Percentiles rank a stretch among this genome's conserved stretches.
Evolutionary conservation across 177 flowering plant species (phyloP).

Genomic region (Telopea speciosissima): DNA sequence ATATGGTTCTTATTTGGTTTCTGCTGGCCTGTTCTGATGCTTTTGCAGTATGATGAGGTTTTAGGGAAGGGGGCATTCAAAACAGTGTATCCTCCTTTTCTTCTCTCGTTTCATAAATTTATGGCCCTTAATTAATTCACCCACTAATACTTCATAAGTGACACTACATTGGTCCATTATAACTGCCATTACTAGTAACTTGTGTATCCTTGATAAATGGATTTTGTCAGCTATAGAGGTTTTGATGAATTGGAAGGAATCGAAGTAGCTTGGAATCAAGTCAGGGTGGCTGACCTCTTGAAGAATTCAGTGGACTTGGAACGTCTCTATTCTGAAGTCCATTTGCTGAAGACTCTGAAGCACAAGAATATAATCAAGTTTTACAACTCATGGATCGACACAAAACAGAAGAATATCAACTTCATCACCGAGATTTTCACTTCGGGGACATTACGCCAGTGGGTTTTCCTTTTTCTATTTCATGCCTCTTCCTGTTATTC

Average conservation of each 20-base stretch:
- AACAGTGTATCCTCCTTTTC: conserved; percentile 66
- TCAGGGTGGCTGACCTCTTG: conserved; percentile 71
- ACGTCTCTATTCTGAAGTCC: conserved; percentile 84
- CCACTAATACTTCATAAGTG: not conserved
- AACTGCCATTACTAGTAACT: not conserved
- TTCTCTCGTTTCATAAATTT: conserved; percentile 11
- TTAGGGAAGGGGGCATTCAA: conserved; percentile 85
- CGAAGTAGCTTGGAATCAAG: conserved; percentile 99
- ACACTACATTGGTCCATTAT: not conserved
- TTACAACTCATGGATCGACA: conserved; percentile 88
- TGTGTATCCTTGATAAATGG: conserved; percentile 26
- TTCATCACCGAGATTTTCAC: conserved; percentile 96
- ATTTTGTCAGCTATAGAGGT: conserved; percentile 61
- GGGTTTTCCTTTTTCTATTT: conserved; percentile 22
- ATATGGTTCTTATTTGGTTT: not conserved
- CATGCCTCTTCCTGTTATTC: not conserved
- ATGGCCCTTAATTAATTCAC: not conserved
- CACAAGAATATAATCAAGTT: conserved; percentile 97
- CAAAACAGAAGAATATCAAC: conserved; percentile 58
- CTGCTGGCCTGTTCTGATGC: not conserved
- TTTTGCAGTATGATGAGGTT: conserved; percentile 70
- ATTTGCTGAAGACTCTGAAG: conserved; percentile 88
- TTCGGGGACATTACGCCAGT: conserved; percentile 91
- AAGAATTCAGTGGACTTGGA: conserved; percentile 69
- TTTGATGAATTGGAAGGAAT: conserved; percentile 96